Conservation (phyloP, 768 basidiomycete genomes). For the Trametes cingulata region DNA sequence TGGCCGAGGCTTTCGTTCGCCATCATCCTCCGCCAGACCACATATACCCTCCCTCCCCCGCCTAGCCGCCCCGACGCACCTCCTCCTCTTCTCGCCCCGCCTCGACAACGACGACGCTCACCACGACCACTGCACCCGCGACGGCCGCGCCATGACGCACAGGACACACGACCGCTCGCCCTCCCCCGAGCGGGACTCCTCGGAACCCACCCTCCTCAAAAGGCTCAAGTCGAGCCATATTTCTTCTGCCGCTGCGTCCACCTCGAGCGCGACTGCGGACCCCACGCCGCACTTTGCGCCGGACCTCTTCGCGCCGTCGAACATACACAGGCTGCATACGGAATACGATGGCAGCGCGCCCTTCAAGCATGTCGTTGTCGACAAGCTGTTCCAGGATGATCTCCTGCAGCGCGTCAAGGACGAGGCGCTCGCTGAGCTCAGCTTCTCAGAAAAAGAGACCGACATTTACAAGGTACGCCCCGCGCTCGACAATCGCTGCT, state of each 20-base stretch:
- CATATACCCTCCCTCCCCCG: slow-evolving; percentile 15
- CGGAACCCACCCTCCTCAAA: slow-evolving; percentile 40
- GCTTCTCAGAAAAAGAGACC: slow-evolving; percentile 92
- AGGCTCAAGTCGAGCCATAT: slow-evolving; percentile 40
- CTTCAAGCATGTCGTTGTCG: slow-evolving; percentile 81
- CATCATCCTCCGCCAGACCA: slow-evolving; percentile 16
- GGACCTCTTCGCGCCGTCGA: slow-evolving; percentile 57
- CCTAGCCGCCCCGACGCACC: not conserved
- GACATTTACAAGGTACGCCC: slow-evolving; percentile 90
- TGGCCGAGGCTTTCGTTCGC: slow-evolving; percentile 22
- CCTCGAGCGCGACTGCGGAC: slow-evolving; percentile 26
- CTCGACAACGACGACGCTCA: not conserved
- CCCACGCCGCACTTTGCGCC: slow-evolving; percentile 45
- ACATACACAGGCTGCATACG: slow-evolving; percentile 53
- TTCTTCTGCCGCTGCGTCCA: slow-evolving; percentile 23
- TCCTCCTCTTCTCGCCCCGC: slow-evolving; percentile 1
- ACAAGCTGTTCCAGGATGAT: slow-evolving; percentile 81
- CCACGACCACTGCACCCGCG: not conserved
- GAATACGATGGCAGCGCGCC: slow-evolving; percentile 63
- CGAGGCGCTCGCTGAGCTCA: slow-evolving; percentile 77
- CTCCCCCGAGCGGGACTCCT: slow-evolving; percentile 36
- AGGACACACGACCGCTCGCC: slow-evolving; percentile 46
- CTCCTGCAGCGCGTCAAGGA: slow-evolving; percentile 80
- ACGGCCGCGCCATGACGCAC: slow-evolving; percentile 49
- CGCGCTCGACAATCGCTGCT: too few species aligned